Evolutionary conservation across 1,284 basidiomycete species (phyloP).

Genomic region (Malassezia obtusa): DNA sequence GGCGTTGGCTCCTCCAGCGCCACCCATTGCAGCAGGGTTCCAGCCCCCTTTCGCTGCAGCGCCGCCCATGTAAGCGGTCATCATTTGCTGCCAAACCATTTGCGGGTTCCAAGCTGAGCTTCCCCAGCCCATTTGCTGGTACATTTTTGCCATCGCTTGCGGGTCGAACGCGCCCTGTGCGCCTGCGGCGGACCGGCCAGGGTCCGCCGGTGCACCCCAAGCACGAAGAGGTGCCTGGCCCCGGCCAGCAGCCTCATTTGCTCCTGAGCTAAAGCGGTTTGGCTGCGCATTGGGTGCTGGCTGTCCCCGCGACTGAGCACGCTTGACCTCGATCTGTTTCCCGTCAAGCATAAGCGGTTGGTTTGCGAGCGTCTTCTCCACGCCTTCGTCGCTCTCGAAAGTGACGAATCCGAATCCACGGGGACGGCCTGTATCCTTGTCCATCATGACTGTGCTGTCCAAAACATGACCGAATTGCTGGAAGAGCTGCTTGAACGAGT

Average conservation of each 20-base stretch:
- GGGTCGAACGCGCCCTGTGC: slow-evolving; percentile 49
- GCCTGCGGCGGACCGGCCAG: slow-evolving; percentile 1
- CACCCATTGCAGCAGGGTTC: slow-evolving; percentile 11
- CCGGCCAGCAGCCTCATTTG: slow-evolving; percentile 16
- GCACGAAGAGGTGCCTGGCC: slow-evolving; percentile 11
- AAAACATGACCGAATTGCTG: slow-evolving; percentile 79
- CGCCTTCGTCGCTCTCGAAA: slow-evolving; percentile 73
- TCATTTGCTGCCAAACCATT: slow-evolving; percentile 45
- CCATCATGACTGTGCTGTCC: slow-evolving; percentile 97
- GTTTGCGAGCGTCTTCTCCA: slow-evolving; percentile 55
- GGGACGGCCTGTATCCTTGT: slow-evolving; percentile 85
- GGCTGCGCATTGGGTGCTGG: slow-evolving; percentile 21
- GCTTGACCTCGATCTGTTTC: slow-evolving; percentile 79
- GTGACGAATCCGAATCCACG: slow-evolving; percentile 98
- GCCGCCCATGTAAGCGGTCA: slow-evolving; percentile 24
- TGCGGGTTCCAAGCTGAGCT: slow-evolving; percentile 40
- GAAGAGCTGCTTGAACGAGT: slow-evolving; percentile 84
- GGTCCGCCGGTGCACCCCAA: slow-evolving; percentile 9
- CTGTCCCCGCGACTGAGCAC: slow-evolving; percentile 29
- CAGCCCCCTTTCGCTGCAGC: slow-evolving; percentile 8
- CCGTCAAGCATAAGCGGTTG: slow-evolving; percentile 48
- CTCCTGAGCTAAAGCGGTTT: slow-evolving; percentile 5
- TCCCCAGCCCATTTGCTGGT: slow-evolving; percentile 53
- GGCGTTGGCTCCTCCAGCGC: background rate
- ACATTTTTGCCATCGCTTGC: slow-evolving; percentile 54